Base-by-base conservation (phyloP, 345 rosid species). In the Triadica sebifera region DNA sequence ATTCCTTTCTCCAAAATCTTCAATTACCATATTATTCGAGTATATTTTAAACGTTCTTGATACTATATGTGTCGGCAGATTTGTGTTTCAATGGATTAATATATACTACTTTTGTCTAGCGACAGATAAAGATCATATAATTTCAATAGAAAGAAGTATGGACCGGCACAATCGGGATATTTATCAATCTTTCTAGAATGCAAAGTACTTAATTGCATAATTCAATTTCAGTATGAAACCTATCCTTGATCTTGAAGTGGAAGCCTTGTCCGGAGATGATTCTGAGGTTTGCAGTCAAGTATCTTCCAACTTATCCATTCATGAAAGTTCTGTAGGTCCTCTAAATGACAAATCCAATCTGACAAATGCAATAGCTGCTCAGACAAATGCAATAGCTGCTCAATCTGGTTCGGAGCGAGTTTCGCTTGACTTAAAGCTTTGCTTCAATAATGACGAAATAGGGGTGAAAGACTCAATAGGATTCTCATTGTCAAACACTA, bases 251-350 rank as follows among this genome's bases (percentile, higher is more conserved):
- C 88, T 91, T 61, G 88, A 87, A 80, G 65, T 83, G 64, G 91
- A 86, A 74, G 88, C 88, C 74, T 61, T 73, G 24, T 81, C 86
- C 2, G 91, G 86, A 81, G 79, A 80, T 62, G 85, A 79, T 65
- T 85, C 90, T 0, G 91, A 86, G 20, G 75, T 82, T 69, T 78
- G 78, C 70, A 89, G 91, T 76, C 93, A 89, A 79, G 93, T 89
- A 16, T 93, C 87, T 38, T 89, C 96, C 61, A 89, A 84, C 83
- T 73, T 86, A 75, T 86, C 89, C 60, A 73, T 71, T 43, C 86
- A 78, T 46, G 87, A 79, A 80, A 70, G 46, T 50, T 78, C 74
- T 39, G 78, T 60, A 24, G 74, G 64, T 74, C 93, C 72, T 49
- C 80, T n/a, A n/a, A n/a, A n/a, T n/a, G n/a, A n/a, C n/a, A n/a